A percentile compares a stretch with the other conserved stretches of the same genome.
These are phyloP conservation scores for Capsella bursapastoris DNA, from an alignment of 345 rosid species.

Conservation along the genomic window DNA sequence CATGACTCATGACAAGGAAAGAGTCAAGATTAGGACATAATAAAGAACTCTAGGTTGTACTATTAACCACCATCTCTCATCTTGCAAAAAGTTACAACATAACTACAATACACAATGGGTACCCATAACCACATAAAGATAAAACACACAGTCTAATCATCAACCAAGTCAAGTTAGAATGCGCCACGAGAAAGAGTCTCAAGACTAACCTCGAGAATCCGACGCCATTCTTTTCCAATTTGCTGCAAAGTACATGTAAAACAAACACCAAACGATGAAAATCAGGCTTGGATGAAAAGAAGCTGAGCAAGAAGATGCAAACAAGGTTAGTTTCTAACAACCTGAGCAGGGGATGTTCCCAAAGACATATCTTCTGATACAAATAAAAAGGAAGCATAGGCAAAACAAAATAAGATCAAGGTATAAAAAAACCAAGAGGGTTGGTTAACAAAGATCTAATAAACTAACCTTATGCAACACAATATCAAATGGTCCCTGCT, in stretches of 20 bases:
- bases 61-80: not conserved
- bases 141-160: not conserved
- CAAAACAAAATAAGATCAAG: slow-evolving; percentile 1
- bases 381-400: slow-evolving; percentile 15
- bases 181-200: not conserved
- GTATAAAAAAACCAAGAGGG: slow-evolving; percentile 16
- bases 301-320: not conserved
- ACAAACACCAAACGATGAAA: slow-evolving; percentile 10
- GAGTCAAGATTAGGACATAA: not conserved
- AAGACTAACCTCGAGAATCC: slow-evolving; percentile 19
- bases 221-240: slow-evolving; percentile 28
- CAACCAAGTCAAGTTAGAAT: not conserved
- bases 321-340: slow-evolving; percentile 25
- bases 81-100: not conserved
- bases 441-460: not conserved
- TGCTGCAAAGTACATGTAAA: slow-evolving; percentile 16
- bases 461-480: slow-evolving; percentile 20
- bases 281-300: slow-evolving; percentile 1
- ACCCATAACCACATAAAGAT: not conserved
- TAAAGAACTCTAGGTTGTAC: not conserved
- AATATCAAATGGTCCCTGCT: slow-evolving; percentile 19
- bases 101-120: not conserved
- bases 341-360: slow-evolving; percentile 30
- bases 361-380: slow-evolving; percentile 18
- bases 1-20: not conserved